Base-by-base conservation (phyloP, 78 protist genomes). In the Pirum gemmata region DNA sequence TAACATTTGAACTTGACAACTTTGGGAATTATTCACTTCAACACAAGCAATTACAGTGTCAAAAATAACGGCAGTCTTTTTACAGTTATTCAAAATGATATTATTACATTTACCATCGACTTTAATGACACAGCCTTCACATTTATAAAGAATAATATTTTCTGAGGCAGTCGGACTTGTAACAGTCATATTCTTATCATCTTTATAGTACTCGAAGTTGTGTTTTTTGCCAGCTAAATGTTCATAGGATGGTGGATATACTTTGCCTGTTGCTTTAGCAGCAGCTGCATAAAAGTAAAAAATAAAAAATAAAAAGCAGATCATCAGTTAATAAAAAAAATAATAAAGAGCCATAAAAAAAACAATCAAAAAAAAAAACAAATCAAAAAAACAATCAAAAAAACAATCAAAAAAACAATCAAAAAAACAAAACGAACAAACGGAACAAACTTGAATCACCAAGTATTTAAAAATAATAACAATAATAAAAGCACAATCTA, bases 31-130 rank as follows among this genome's bases (percentile, higher is more conserved):
- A 86, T 95, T 94, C 13, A 93, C 38, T 40, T 96, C 98, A 41
- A 91, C 37, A 1, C 87, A 89, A 36, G 96, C 67, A 29, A 96
- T 88, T 74, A 73, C 90, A 76, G 73, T 76, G 89, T 93, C 97
- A 41, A 96, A 91, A 87, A 96, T 94, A 40, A 96, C 29, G 35
- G 90, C 91, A 51, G 87, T 83, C 92, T 96, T 96, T 79, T 90
- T 90, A 92, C 97, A 96, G 40, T 38, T 1, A 82, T 96, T 97
- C 29, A 91, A 25, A 73, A 1, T 90, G 90, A 96, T 91, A 83
- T 79, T 33, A 92, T 96, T 96, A 87, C 92, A 90, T 94, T 96
- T 96, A 88, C 95, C 96, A 87, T 93, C 89, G 88, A 95, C 40
- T 78, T 78, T 77, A 75, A 96, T 61, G 35, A 83, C 84, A 31